These are phyloP conservation scores for Bretziella fagacearum DNA, from an alignment of 2,329 filamentous ascomycete genomes.

Conservation along the genomic window DNA sequence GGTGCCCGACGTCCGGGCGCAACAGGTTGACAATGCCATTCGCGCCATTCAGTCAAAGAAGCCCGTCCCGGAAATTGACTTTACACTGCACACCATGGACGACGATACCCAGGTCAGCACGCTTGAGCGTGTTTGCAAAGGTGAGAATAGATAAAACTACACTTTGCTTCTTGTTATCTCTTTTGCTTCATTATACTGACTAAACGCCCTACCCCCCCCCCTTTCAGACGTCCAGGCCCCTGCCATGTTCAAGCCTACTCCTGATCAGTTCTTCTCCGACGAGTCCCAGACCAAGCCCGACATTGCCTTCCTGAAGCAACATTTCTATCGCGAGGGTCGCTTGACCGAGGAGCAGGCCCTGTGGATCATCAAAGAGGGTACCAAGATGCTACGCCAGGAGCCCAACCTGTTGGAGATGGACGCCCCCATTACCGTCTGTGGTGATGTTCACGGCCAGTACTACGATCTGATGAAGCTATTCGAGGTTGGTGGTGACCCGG, in stretches of 20 bases:
- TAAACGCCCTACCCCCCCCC: constrained; percentile 18
- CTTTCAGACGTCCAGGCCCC: constrained; percentile 84
- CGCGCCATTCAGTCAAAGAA: constrained; percentile 90
- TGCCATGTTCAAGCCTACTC: constrained; percentile 77
- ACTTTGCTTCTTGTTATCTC: neutral
- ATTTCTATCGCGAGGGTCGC: constrained; percentile 94
- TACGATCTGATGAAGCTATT: constrained; percentile 99
- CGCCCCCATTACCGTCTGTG: constrained; percentile 94
- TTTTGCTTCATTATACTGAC: constrained; percentile 15
- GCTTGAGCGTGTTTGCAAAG: constrained; percentile 93
- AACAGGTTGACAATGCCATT: constrained; percentile 72
- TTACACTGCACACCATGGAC: constrained; percentile 96
- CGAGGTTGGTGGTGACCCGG: constrained; percentile 90
- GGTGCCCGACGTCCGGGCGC: constrained; percentile 32
- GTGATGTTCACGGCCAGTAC: constrained; percentile 96
- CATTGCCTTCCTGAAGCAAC: constrained; percentile 88
- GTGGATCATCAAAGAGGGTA: constrained; percentile 81
- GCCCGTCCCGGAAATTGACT: constrained; percentile 93
- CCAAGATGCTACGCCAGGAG: constrained; percentile 72
- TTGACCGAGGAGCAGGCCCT: constrained; percentile 94
- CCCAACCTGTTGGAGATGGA: constrained; percentile 98
- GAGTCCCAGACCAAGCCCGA: constrained; percentile 77
- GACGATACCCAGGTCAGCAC: constrained; percentile 93
- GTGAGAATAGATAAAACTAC: constrained; percentile 31
- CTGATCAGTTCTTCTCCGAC: constrained; percentile 88